phyloP scores from a whole-genome alignment of 1,139 yeast species.

The Suhomyces taliae region DNA sequence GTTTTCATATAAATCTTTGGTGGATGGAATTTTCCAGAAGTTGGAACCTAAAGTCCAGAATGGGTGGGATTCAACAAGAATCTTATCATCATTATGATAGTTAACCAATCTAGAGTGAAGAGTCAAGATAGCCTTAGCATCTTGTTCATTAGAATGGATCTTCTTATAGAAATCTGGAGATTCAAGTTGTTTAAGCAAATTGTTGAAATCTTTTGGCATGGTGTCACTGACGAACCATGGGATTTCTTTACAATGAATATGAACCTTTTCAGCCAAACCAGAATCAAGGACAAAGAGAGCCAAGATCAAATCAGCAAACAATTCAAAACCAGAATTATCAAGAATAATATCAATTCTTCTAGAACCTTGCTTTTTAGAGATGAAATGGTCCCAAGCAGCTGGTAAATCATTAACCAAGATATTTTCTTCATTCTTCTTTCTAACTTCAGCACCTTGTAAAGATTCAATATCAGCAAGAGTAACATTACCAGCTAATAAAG shows the following conservation, averaged over 20 bases:
- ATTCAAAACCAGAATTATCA: slow-evolving; percentile 94
- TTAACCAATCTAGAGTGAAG: slow-evolving; percentile 52
- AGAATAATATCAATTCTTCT: slow-evolving; percentile 79
- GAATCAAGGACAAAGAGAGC: slow-evolving; percentile 75
- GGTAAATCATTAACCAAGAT: slow-evolving; percentile 76
- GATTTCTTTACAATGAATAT: slow-evolving; percentile 82
- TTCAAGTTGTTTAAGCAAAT: slow-evolving; percentile 57
- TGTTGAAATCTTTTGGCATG: slow-evolving; percentile 73
- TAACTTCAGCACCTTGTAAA: slow-evolving; percentile 85
- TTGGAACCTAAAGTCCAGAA: slow-evolving; percentile 85
- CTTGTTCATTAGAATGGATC: slow-evolving; percentile 28
- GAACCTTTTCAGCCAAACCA: slow-evolving; percentile 58
- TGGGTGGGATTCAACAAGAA: slow-evolving; percentile 60
- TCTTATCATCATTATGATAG: slow-evolving; percentile 50
- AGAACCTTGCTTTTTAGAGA: slow-evolving; percentile 22
- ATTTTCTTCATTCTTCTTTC: slow-evolving; percentile 80
- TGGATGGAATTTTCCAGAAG: slow-evolving; percentile 65
- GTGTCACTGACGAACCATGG: slow-evolving; percentile 99
- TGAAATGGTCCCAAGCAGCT: slow-evolving; percentile 59
- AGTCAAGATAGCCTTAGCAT: slow-evolving; percentile 27
- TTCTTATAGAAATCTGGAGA: slow-evolving; percentile 54
- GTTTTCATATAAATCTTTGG: slow-evolving; percentile 48
- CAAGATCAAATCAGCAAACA: slow-evolving; percentile 82
- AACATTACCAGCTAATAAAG: slow-evolving; percentile 80
- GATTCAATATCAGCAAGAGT: slow-evolving; percentile 81